Percentiles rank a stretch among this genome's conserved stretches.
phyloP scores from a whole-genome alignment of 306 rosid genomes.

The Lathyrus oleraceus region DNA sequence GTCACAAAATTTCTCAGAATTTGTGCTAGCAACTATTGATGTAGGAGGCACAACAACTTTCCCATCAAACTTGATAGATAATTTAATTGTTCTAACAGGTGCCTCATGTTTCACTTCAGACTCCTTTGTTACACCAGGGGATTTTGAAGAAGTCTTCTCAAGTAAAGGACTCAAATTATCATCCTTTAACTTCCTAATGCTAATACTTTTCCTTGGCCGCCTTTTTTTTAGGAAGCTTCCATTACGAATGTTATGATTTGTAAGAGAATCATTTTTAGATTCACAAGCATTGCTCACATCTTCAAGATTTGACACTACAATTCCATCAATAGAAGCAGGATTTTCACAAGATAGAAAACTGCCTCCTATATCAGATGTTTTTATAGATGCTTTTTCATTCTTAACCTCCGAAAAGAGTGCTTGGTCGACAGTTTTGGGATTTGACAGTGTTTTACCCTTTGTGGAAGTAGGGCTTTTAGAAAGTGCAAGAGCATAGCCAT shows the following conservation, averaged over 20 bases:
- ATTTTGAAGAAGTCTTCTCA: constrained; percentile 31
- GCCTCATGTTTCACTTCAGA: constrained; percentile 37
- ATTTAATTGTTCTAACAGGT: constrained; percentile 27
- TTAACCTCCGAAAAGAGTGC: not conserved
- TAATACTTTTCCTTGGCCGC: constrained; percentile 43
- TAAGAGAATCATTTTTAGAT: constrained; percentile 31
- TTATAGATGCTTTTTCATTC: constrained; percentile 29
- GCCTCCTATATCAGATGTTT: not conserved
- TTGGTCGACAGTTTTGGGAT: constrained; percentile 28
- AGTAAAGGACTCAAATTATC: constrained; percentile 28
- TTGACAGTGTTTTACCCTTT: constrained; percentile 30
- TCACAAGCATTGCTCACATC: constrained; percentile 17
- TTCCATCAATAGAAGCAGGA: constrained; percentile 25
- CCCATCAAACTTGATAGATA: constrained; percentile 29
- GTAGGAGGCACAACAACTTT: constrained; percentile 40
- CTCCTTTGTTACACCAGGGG: constrained; percentile 16
- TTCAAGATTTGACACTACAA: constrained; percentile 14
- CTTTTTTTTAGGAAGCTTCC: constrained; percentile 41
- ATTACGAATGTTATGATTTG: constrained; percentile 23
- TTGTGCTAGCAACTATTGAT: constrained; percentile 25
- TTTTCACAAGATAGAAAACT: constrained; percentile 34
- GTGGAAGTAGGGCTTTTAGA: not conserved
- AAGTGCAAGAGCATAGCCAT: constrained; percentile 24
- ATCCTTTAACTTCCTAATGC: constrained; percentile 29
- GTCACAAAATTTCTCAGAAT: constrained; percentile 30